phyloP scores from a whole-genome alignment of 352 stramenopile species.

The Nothophytophthora sp. region DNA sequence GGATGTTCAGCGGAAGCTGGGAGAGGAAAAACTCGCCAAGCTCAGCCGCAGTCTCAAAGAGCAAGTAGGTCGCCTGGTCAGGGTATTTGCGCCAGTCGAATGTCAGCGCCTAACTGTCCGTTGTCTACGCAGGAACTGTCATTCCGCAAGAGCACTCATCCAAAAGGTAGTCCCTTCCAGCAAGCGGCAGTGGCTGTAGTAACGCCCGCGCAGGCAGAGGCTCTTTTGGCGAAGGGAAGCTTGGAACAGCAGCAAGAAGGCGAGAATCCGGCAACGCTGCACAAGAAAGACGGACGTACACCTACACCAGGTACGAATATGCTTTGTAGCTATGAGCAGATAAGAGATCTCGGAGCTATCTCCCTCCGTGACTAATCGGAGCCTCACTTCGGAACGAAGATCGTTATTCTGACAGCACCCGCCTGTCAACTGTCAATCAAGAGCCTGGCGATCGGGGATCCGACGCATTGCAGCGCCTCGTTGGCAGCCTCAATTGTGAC shows the following conservation, averaged over 20 bases:
- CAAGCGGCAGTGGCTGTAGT: conserved; percentile 23
- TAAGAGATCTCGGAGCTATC: too few relatives aligned
- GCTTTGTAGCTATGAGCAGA: too few relatives aligned
- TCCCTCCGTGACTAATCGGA: too few relatives aligned
- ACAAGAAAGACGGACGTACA: background rate
- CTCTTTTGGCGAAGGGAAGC: background rate
- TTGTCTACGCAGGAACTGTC: conserved; percentile 43
- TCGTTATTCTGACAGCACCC: background rate
- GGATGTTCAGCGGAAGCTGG: conserved; percentile 29
- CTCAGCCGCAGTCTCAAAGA: conserved; percentile 38
- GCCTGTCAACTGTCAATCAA: conserved; percentile 5
- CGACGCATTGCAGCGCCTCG: conserved; percentile 23
- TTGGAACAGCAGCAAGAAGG: conserved; percentile 9
- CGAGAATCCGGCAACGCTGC: background rate
- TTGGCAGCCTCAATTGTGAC: conserved; percentile 26
- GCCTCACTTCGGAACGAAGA: too few relatives aligned
- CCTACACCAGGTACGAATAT: too few relatives aligned
- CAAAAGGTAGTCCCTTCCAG: conserved; percentile 25
- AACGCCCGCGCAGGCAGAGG: background rate
- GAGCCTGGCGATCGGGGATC: background rate
- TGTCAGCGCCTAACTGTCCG: too few relatives aligned
- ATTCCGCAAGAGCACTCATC: conserved; percentile 17
- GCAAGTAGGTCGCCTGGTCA: conserved; percentile 3
- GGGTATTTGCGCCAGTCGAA: too few relatives aligned
- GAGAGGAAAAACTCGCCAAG: conserved; percentile 29